Evolutionary conservation across 306 rosid species (phyloP).

Genomic region (Crotalaria pallida): DNA sequence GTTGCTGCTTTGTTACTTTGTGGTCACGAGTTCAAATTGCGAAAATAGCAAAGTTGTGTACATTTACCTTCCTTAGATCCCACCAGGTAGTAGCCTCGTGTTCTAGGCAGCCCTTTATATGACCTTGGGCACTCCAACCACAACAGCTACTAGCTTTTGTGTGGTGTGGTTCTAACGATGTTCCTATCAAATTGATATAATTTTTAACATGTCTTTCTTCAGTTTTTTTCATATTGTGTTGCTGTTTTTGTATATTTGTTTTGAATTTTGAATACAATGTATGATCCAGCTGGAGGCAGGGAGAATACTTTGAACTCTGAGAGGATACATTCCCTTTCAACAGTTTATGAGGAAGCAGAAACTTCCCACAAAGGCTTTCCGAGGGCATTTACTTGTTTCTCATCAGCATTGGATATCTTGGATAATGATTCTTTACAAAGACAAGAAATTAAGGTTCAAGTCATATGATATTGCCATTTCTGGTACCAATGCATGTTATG

Average conservation of each 20-base stretch:
- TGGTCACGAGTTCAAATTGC: too few species aligned
- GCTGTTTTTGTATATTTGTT: background rate
- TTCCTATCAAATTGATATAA: too few species aligned
- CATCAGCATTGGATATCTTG: slow-evolving; percentile 37
- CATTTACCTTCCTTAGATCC: too few species aligned
- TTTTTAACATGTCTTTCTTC: background rate
- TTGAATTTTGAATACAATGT: slow-evolving; percentile 7
- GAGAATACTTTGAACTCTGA: slow-evolving; percentile 42
- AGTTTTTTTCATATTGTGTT: background rate
- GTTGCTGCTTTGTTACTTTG: too few species aligned
- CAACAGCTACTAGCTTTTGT: too few species aligned
- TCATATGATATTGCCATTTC: background rate
- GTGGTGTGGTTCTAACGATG: too few species aligned
- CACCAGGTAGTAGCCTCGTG: too few species aligned
- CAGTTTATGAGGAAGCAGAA: slow-evolving; percentile 56
- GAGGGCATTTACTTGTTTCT: slow-evolving; percentile 43
- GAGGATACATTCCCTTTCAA: slow-evolving; percentile 52
- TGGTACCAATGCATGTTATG: background rate
- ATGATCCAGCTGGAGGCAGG: slow-evolving; percentile 55
- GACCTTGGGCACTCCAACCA: too few species aligned
- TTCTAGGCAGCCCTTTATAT: too few species aligned
- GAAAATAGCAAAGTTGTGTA: too few species aligned
- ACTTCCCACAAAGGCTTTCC: slow-evolving; percentile 37
- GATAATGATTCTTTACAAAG: slow-evolving; percentile 38
- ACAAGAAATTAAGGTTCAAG: slow-evolving; percentile 49